Percentiles rank a stretch among this genome's conserved stretches.
phyloP scores from a whole-genome alignment of 176 grass and related monocot genomes.

The Avena atlantica region DNA sequence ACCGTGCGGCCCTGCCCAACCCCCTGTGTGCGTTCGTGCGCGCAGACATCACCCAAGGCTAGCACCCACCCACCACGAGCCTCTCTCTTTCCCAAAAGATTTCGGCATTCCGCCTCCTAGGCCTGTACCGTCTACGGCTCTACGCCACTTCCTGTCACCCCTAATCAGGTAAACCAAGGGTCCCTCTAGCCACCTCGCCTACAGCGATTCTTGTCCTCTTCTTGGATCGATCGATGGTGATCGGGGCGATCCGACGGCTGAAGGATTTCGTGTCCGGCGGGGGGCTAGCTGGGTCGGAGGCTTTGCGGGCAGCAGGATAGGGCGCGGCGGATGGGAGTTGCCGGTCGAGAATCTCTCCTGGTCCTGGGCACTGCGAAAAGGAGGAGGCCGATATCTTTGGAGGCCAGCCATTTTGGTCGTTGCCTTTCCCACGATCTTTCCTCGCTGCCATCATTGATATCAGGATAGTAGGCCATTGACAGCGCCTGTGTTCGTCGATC shows the following conservation, averaged over 20 bases:
- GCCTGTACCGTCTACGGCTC: constrained; percentile 39
- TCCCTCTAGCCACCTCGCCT: not conserved
- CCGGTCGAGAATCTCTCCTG: constrained; percentile 50
- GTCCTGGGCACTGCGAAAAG: constrained; percentile 7
- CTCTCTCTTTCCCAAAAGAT: constrained; percentile 10
- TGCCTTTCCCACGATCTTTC: constrained; percentile 30
- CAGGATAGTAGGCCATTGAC: not conserved
- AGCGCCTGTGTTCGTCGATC: not conserved
- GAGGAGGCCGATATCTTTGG: constrained; percentile 30
- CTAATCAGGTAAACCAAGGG: constrained; percentile 50
- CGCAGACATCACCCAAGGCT: constrained; percentile 35
- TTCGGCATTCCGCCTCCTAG: constrained; percentile 37
- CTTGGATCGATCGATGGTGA: constrained; percentile 48
- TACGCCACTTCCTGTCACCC: constrained; percentile 31
- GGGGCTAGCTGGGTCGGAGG: constrained; percentile 42
- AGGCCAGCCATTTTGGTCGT: constrained; percentile 10
- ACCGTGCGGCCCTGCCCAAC: constrained; percentile 51
- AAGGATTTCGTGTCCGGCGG: constrained; percentile 47
- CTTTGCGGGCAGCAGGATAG: constrained; percentile 59
- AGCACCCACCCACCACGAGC: not conserved
- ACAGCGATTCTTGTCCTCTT: constrained; percentile 26
- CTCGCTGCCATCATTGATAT: constrained; percentile 9
- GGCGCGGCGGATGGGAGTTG: constrained; percentile 46
- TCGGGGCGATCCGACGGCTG: constrained; percentile 64
- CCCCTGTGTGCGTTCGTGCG: not conserved